A percentile compares a stretch with the other conserved stretches of the same genome.
These are phyloP conservation scores for Petunia axillaris DNA, from an alignment of 257 asterid genomes.

Conservation along the genomic window DNA sequence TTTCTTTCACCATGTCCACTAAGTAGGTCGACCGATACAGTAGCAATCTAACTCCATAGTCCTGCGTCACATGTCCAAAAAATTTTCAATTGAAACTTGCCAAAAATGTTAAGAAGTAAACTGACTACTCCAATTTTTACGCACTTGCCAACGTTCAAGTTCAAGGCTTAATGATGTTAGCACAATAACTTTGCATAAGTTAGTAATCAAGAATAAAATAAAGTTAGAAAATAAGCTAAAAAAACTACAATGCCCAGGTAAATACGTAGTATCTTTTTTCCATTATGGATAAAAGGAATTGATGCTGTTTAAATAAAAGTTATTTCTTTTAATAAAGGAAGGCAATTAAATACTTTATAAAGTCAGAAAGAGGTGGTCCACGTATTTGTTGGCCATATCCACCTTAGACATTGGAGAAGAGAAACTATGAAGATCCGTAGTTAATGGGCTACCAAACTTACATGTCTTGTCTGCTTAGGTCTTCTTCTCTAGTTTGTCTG, in stretches of 20 bases:
- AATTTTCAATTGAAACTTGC: too few relatives aligned
- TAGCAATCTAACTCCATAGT: constrained; percentile 63
- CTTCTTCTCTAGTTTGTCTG: too few relatives aligned
- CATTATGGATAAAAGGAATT: neutral
- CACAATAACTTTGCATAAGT: neutral
- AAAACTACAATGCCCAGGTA: neutral
- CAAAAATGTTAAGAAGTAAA: too few relatives aligned
- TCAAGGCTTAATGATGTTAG: neutral
- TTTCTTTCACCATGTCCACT: constrained; percentile 67
- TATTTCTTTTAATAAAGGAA: neutral
- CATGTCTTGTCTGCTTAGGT: neutral
- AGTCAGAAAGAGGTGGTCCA: constrained; percentile 26
- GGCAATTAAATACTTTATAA: neutral
- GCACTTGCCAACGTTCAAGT: neutral
- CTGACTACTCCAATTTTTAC: neutral
- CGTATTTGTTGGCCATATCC: neutral
- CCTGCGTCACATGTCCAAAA: constrained; percentile 39
- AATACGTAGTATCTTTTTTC: constrained; percentile 10
- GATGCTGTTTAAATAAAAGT: neutral
- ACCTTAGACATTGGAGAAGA: neutral
- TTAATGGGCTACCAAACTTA: neutral
- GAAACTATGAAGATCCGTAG: neutral
- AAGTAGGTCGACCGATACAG: constrained; percentile 73
- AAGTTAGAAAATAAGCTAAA: too few relatives aligned
- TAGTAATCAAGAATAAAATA: too few relatives aligned